Conservation (phyloP, 106 monocot species). For the Agapanthus africanus region DNA sequence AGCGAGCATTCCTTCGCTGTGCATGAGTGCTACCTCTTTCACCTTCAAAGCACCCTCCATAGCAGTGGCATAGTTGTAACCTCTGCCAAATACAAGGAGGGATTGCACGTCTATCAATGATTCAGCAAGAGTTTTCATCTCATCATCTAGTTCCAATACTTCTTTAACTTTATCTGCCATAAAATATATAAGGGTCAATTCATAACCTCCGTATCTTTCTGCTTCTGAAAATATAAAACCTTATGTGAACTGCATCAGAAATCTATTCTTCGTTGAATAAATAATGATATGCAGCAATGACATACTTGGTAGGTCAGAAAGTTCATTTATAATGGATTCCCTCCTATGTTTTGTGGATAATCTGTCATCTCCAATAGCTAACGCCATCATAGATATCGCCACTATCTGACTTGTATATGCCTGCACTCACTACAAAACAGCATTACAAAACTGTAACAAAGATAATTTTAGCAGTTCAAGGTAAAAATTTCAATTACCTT, state of each 20-base stretch:
- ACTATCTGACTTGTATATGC: constrained; percentile 96
- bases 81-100: constrained; percentile 89
- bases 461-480: neutral
- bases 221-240: neutral
- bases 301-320: constrained; percentile 64
- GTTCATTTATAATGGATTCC: constrained; percentile 46
- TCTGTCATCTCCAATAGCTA: constrained; percentile 86
- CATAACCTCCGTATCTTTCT: neutral
- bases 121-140: constrained; percentile 80
- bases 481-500: constrained; percentile 37
- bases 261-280: too few species aligned
- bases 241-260: too few species aligned
- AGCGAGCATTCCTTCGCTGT: constrained; percentile 94
- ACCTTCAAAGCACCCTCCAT: constrained; percentile 94
- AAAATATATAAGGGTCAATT: constrained; percentile 1
- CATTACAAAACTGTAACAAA: neutral
- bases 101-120: constrained; percentile 73
- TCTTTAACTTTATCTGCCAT: constrained; percentile 50
- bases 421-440: constrained; percentile 23
- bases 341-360: constrained; percentile 64
- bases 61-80: constrained; percentile 92
- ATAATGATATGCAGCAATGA: too few species aligned
- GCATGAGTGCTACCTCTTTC: constrained; percentile 91
- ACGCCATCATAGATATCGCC: constrained; percentile 78
- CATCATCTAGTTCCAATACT: constrained; percentile 63